phyloP scores from a whole-genome alignment of 2,329 filamentous ascomycete genomes.

The Ceratocystis alfenasii region DNA sequence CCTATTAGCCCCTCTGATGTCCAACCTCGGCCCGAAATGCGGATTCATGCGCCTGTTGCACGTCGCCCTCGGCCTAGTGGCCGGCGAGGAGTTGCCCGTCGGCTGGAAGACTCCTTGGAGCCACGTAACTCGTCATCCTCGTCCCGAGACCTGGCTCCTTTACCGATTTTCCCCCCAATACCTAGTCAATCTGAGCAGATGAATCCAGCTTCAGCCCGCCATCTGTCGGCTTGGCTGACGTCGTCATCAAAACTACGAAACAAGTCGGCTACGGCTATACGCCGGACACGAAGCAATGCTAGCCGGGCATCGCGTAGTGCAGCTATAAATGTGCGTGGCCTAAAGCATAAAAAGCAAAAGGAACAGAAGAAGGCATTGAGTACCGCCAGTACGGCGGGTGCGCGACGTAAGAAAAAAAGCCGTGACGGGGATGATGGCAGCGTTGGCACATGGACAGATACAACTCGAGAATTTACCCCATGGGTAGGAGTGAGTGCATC shows the following conservation, averaged over 20 bases:
- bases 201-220: neutral
- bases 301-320: conserved; percentile 40
- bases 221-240: conserved; percentile 13
- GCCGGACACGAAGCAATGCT: conserved; percentile 42
- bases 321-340: conserved; percentile 50
- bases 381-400: conserved; percentile 12
- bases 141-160: neutral
- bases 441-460: conserved; percentile 43
- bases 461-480: conserved; percentile 29
- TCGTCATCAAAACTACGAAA: neutral
- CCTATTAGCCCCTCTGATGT: neutral
- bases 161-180: conserved; percentile 20
- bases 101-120: conserved; percentile 45
- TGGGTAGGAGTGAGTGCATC: neutral
- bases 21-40: conserved; percentile 35
- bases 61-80: conserved; percentile 36
- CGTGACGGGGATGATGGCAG: conserved; percentile 34
- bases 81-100: conserved; percentile 31
- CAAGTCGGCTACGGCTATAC: conserved; percentile 30
- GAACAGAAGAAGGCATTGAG: conserved; percentile 25
- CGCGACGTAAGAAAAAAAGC: conserved; percentile 27
- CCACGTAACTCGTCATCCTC: conserved; percentile 19
- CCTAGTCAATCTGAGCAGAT: neutral
- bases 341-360: conserved; percentile 34
- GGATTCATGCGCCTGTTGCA: conserved; percentile 43